Conservation (phyloP, 2,329 filamentous ascomycete species). For the Dendryphion nanum region DNA sequence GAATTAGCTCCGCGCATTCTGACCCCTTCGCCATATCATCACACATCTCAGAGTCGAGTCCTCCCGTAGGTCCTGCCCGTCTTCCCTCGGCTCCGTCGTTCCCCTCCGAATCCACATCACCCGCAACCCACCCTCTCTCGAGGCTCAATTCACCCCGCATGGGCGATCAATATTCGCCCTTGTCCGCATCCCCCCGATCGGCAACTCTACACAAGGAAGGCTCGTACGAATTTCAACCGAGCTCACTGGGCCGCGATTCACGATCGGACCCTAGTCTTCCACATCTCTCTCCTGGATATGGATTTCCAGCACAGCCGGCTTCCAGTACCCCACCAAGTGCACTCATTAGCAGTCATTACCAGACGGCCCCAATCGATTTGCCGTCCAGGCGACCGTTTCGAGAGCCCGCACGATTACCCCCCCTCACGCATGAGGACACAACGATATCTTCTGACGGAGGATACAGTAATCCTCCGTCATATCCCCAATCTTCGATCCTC, state of each 20-base stretch:
- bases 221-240: slow-evolving; percentile 19
- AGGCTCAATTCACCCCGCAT: slow-evolving; percentile 34
- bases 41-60: slow-evolving; percentile 25
- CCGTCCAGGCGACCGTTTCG: slow-evolving; percentile 31
- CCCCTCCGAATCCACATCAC: slow-evolving; percentile 34
- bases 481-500: slow-evolving; percentile 12
- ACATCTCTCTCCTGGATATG: slow-evolving; percentile 18
- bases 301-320: slow-evolving; percentile 12
- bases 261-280: slow-evolving; percentile 18
- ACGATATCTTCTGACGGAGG: slow-evolving; percentile 38
- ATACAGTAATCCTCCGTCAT: slow-evolving; percentile 10
- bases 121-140: slow-evolving; percentile 27
- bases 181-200: slow-evolving; percentile 34
- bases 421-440: slow-evolving; percentile 40
- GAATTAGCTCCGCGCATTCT: slow-evolving; percentile 26
- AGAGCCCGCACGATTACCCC: slow-evolving; percentile 29
- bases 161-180: slow-evolving; percentile 33
- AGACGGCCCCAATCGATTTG: slow-evolving; percentile 20
- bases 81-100: slow-evolving; percentile 25
- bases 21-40: slow-evolving; percentile 15
- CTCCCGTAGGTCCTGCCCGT: slow-evolving; percentile 22
- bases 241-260: slow-evolving; percentile 18
- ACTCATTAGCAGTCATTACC: slow-evolving; percentile 19
- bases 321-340: slow-evolving; percentile 19
- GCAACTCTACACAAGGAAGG: slow-evolving; percentile 24